Base-by-base conservation (phyloP, 2,329 filamentous ascomycete genomes). In the Aaosphaeria arxii region DNA sequence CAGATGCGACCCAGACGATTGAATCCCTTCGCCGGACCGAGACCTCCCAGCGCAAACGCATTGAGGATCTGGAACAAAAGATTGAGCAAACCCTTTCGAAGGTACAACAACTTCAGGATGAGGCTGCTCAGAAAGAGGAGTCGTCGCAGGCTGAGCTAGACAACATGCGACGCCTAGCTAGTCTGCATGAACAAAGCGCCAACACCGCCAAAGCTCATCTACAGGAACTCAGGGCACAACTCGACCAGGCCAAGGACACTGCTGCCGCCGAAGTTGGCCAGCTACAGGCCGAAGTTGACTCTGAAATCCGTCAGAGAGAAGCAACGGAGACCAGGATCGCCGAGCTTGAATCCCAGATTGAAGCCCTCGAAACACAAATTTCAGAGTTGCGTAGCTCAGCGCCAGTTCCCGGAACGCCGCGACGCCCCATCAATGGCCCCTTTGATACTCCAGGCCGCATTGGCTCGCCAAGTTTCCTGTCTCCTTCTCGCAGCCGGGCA, bases 71-170 rank as follows among this genome's bases (percentile, higher is more conserved):
- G 41, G 89, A 92, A 63, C 82, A 86, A 62, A 96, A 94, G 73
- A 86, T 89, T 1, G 91, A 97, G 50, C 89, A 96, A 49, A 84
- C 87, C 5, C 81, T 96, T 40, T 77, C 82, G 40, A 90, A 86
- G 62, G 84, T 96, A 30, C 90, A 96, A 62, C 86, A 91, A 65
- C 80, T 96, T 32, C 87, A 94, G 62, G 91, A 95, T 63, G 83
- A 89, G 17, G 87, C 88, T 29, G 86, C 89, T 1, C 83, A 88
- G 46, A 85, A 85, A n/a, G 86, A 95, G 52, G 88, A 96, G 66
- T 86, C 87, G 51, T 95, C 94, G 76, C 85, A 87, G 58, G 85
- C 91, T 47, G 91, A 97, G 66, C 78, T 96, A 6, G 90, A 95
- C 55, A 87, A 87, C 53, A 84, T 88, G 29, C 85, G 83, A 49